These are phyloP conservation scores for Trichoderma sp. DNA, from an alignment of 2,329 filamentous ascomycete genomes.

Conservation along the genomic window DNA sequence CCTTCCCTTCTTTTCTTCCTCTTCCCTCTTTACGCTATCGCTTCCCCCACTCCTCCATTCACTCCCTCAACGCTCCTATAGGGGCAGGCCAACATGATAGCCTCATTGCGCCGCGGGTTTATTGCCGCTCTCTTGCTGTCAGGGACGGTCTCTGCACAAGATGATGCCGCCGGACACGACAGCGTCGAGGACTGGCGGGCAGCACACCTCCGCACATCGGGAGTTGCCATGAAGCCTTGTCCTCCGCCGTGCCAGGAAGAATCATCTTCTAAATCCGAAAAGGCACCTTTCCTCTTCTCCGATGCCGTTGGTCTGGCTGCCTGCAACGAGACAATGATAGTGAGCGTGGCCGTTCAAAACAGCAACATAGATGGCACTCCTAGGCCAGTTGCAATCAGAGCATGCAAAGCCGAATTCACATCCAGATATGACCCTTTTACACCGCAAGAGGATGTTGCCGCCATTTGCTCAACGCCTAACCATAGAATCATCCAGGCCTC, in stretches of 20 bases:
- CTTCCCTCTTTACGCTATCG: too few species aligned
- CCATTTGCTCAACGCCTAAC: slow-evolving; percentile 23
- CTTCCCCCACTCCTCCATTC: too few species aligned
- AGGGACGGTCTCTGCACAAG: neutral
- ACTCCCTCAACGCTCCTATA: too few species aligned
- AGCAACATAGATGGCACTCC: neutral
- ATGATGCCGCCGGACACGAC: neutral
- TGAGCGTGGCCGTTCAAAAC: slow-evolving; percentile 8
- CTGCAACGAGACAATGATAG: slow-evolving; percentile 23
- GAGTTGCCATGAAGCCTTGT: slow-evolving; percentile 7
- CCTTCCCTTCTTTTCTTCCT: too few species aligned
- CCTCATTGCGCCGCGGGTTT: neutral
- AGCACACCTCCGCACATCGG: neutral
- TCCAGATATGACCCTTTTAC: neutral
- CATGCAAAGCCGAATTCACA: slow-evolving; percentile 15
- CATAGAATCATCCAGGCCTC: slow-evolving; percentile 7
- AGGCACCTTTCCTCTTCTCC: slow-evolving; percentile 16
- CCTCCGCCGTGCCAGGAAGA: slow-evolving; percentile 14
- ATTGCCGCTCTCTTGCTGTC: neutral
- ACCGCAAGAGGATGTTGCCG: slow-evolving; percentile 17
- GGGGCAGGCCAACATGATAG: neutral
- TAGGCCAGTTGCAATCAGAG: slow-evolving; percentile 16
- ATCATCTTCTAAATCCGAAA: neutral
- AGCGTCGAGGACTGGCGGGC: slow-evolving; percentile 7
- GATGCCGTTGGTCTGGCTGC: slow-evolving; percentile 11